Conservation (phyloP, 805 yeast genomes). For the Candida schatavii region DNA sequence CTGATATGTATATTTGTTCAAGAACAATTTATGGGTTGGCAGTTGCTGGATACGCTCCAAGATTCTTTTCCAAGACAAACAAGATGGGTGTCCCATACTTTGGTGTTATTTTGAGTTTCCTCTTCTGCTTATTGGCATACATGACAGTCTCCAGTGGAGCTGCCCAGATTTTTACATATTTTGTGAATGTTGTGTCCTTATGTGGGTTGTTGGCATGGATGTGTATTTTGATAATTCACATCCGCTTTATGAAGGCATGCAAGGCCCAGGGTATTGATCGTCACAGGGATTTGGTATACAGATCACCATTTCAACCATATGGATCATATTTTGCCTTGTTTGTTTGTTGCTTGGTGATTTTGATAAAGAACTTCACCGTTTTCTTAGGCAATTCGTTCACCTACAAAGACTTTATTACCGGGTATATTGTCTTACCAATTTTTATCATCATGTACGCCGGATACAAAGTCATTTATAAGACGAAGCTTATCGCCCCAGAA, state of each 20-base stretch:
- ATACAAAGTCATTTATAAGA: conserved; percentile 54
- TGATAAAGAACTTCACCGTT: conserved; percentile 71
- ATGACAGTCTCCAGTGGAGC: conserved; percentile 64
- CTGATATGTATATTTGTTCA: conserved; percentile 74
- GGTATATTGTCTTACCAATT: conserved; percentile 73
- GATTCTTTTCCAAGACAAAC: conserved; percentile 55
- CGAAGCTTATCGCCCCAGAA: conserved; percentile 46
- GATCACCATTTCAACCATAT: conserved; percentile 68
- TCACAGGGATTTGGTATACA: conserved; percentile 49
- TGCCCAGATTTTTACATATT: conserved; percentile 58
- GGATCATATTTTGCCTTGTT: conserved; percentile 58
- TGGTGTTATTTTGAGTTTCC: conserved; percentile 49
- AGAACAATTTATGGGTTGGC: conserved; percentile 73
- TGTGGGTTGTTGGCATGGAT: conserved; percentile 77
- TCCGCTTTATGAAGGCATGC: conserved; percentile 62
- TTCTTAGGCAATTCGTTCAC: conserved; percentile 57
- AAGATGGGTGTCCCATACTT: conserved; percentile 69
- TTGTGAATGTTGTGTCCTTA: conserved; percentile 74
- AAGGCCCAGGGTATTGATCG: conserved; percentile 65
- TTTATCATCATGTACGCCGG: conserved; percentile 54
- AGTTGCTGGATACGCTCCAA: conserved; percentile 72
- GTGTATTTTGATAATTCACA: conserved; percentile 63
- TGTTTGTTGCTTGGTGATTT: conserved; percentile 51
- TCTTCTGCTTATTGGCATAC: conserved; percentile 64
- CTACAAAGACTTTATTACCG: conserved; percentile 69